Percentiles rank a stretch among this genome's conserved stretches.
Evolutionary conservation across 371 early-diverging fungal genomes (phyloP).

Genomic region (Mortierella sp.): DNA sequence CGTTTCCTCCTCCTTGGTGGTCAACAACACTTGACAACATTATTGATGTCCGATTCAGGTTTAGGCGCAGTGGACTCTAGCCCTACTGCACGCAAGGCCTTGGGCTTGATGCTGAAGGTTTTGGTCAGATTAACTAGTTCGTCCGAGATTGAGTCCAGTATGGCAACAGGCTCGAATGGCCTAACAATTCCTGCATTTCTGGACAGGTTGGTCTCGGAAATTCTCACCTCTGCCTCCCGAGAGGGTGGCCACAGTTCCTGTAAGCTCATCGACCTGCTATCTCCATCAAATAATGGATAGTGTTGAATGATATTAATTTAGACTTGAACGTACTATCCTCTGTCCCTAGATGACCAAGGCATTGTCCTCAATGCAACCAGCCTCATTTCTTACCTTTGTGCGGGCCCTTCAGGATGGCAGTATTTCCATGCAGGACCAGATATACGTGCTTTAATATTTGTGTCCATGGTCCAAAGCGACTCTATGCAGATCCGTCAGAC

Average conservation of each 20-base stretch:
- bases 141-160: slow-evolving; percentile 18
- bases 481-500: slow-evolving; percentile 57
- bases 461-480: slow-evolving; percentile 56
- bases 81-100: slow-evolving; percentile 35
- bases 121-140: slow-evolving; percentile 44
- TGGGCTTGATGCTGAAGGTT: slow-evolving; percentile 46
- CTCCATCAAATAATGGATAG: not conserved
- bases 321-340: not conserved
- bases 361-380: slow-evolving; percentile 55
- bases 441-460: slow-evolving; percentile 49
- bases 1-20: slow-evolving; percentile 56
- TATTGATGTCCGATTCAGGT: slow-evolving; percentile 54
- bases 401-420: slow-evolving; percentile 46
- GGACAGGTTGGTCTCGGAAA: slow-evolving; percentile 46
- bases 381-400: slow-evolving; percentile 47
- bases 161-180: slow-evolving; percentile 20
- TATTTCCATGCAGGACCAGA: slow-evolving; percentile 45
- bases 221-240: slow-evolving; percentile 43
- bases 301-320: not conserved
- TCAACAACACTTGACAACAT: slow-evolving; percentile 37
- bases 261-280: slow-evolving; percentile 3
- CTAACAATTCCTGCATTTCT: slow-evolving; percentile 36
- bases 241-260: slow-evolving; percentile 27
- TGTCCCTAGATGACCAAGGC: slow-evolving; percentile 37
- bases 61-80: slow-evolving; percentile 32